Conservation (phyloP, 2,329 filamentous ascomycete genomes). For the Mariannaea sp. region DNA sequence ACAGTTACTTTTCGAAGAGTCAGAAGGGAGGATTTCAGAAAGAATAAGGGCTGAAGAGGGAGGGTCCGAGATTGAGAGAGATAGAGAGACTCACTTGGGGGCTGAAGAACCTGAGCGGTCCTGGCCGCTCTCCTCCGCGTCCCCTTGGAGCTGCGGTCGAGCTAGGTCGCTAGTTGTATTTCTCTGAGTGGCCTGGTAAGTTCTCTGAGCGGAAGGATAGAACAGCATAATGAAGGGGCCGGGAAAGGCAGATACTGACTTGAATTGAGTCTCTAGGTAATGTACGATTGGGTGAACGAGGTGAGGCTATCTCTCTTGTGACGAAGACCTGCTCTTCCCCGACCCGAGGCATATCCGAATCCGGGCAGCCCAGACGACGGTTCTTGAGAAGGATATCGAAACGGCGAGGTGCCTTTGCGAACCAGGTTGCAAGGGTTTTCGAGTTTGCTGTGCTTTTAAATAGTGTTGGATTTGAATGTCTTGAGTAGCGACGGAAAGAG, state of each 20-base stretch:
- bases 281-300: constrained; percentile 22
- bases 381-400: constrained; percentile 21
- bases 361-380: constrained; percentile 33
- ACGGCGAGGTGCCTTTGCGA: constrained; percentile 20
- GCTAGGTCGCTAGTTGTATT: constrained; percentile 13
- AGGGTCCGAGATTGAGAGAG: too few relatives aligned
- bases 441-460: constrained; percentile 15
- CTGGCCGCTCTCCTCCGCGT: constrained; percentile 34
- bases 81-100: background rate
- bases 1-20: constrained; percentile 11
- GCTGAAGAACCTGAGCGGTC: constrained; percentile 30
- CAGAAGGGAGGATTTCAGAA: background rate
- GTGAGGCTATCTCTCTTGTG: constrained; percentile 28
- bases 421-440: constrained; percentile 14
- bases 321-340: constrained; percentile 30
- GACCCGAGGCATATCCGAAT: constrained; percentile 37
- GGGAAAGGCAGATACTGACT: constrained; percentile 3
- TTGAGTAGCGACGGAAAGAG: constrained; percentile 26
- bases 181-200: constrained; percentile 15
- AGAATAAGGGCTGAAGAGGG: too few relatives aligned
- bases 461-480: constrained; percentile 5
- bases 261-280: constrained; percentile 9
- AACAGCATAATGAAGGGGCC: background rate
- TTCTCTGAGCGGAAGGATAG: too few relatives aligned
- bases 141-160: constrained; percentile 21